Base-by-base conservation (phyloP, 257 asterid species). In the Solanum neorickii region DNA sequence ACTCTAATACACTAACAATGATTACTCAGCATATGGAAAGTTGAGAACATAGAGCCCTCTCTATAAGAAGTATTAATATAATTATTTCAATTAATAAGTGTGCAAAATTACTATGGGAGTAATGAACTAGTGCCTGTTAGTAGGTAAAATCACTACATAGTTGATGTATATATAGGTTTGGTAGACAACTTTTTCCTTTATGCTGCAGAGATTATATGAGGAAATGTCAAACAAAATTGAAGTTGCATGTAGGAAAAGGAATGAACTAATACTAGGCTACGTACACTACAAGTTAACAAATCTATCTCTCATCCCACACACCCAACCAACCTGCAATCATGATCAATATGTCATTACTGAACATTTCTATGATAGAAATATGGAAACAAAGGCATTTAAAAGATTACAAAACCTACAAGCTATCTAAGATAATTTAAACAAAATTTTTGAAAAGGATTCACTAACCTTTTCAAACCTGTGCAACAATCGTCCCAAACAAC, bases 221-320 rank as follows among this genome's bases (percentile, higher is more conserved):
- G 97, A 87, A 37, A 92, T 94, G 97, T 96, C 92, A 90, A 90
- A 75, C 25, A 93, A 90, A 91, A 91, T 94, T 49, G 94, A 92
- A 27, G 87, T 86, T 59, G 10, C 60, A 52, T 9, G 23, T 52
- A 52, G 9, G 23, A 52, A 52, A 52, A 16, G 23, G 60, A 52
- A 52, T 52, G 23, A 52, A 16, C 60, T 3, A 52, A 52, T 52
- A 52, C 23, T 16, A 52, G 60, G 60, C 23, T 16, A 52, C 60
- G 60, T 52, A 52, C 60, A 52, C 23, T 52, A 52, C 60, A 2
- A 21, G 23, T 52, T 52, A 52, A 16, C 9, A 52, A 52, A 52
- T 52, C 60, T 52, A 52, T 16, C 18, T 16, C 60, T 21, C 60
- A 6, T 21, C 23, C 3, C 60, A 52, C 23, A 16, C 60, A 52